Evolutionary conservation across 2,329 filamentous ascomycete genomes (phyloP).

Genomic region (Talaromyces piceae): DNA sequence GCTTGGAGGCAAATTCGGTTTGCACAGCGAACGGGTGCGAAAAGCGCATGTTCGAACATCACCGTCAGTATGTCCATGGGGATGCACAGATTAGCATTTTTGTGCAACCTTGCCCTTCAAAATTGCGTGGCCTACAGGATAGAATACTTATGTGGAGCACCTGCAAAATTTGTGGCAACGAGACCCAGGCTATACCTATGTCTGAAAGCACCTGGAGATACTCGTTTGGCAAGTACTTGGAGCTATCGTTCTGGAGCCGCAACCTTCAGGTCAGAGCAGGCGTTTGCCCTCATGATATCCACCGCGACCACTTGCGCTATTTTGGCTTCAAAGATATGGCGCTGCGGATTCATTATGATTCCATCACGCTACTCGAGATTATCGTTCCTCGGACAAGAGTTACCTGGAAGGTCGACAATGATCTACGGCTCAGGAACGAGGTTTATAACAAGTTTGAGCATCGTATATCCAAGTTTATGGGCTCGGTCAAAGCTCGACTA

Average conservation of each 20-base stretch:
- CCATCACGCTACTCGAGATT: constrained; percentile 87
- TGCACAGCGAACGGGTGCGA: constrained; percentile 83
- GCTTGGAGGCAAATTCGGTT: constrained; percentile 63
- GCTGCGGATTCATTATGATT: constrained; percentile 84
- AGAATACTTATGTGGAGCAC: constrained; percentile 97
- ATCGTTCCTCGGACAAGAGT: constrained; percentile 83
- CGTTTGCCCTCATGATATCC: constrained; percentile 83
- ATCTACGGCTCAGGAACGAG: constrained; percentile 86
- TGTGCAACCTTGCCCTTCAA: constrained; percentile 65
- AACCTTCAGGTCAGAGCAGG: constrained; percentile 67
- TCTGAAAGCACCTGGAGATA: constrained; percentile 95
- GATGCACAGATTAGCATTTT: constrained; percentile 89
- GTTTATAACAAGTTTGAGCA: constrained; percentile 75
- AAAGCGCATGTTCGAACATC: constrained; percentile 82
- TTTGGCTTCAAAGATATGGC: constrained; percentile 83
- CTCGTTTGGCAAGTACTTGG: constrained; percentile 97
- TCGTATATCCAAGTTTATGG: constrained; percentile 77
- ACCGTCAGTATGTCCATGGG: constrained; percentile 94
- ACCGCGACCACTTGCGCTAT: constrained; percentile 84
- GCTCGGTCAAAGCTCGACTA: constrained; percentile 74
- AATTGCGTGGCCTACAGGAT: constrained; percentile 58
- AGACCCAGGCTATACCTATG: constrained; percentile 85
- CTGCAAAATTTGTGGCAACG: constrained; percentile 84
- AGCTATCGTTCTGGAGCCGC: constrained; percentile 91
- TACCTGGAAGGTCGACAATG: constrained; percentile 96